Base-by-base conservation (phyloP, 345 rosid species). In the Rhodamnia argentea region DNA sequence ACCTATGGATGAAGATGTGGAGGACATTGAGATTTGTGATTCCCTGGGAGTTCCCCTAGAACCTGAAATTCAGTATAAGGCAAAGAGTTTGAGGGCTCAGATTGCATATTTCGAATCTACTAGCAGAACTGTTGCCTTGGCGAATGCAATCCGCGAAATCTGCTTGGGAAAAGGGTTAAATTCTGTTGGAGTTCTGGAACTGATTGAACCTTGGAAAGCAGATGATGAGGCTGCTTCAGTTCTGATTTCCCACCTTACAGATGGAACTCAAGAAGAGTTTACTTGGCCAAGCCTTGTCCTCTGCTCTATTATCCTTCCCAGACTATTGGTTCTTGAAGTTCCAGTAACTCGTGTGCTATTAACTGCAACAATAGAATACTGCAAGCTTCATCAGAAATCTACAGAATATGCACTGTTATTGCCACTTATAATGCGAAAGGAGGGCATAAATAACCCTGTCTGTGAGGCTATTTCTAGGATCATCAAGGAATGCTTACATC, bases 221-320 rank as follows among this genome's bases (percentile, higher is more conserved):
- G 96, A 92, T 75, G 96, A 96, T 59, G 98, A 96, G 83, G 90
- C 85, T 85, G 89, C 95, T 90, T 91, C 95, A 0, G 86, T 93
- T 85, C 87, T 95, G 22, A 85, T 94, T 82, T 91, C 93, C 47
- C 89, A 92, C 90, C 89, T 93, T 83, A 87, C 86, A 26, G 88
- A 60, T 84, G 92, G 83, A 70, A 86, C 44, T 82, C 90, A 92
- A 56, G 94, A 90, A 0, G 93, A 88, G 88, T 90, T 92, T 85
- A 89, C 88, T 85, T 95, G 96, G 98, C 93, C 95, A 52, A 91
- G 95, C 90, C 94, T 92, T 86, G 87, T 91, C 85, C 94, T 96
- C 51, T 92, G 94, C 85, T 90, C 96, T 0, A 74, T 91, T 52
- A 86, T 95, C 52, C 96, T 96, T 89, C 95, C 96, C 50, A 95